These are phyloP conservation scores for Waltiozyma sp. DNA, from an alignment of 1,139 yeast species.

Conservation along the genomic window DNA sequence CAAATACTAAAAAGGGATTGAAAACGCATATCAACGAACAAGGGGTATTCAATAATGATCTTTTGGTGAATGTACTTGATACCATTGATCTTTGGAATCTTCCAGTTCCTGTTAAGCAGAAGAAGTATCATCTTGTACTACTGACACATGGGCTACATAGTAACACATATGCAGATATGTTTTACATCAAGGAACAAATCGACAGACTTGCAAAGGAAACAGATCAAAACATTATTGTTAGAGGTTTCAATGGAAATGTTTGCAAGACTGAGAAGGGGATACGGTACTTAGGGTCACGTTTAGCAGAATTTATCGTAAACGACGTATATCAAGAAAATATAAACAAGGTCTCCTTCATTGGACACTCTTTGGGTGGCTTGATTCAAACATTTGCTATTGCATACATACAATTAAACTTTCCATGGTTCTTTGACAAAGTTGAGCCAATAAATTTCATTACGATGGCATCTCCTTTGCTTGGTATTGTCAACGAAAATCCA, in stretches of 20 bases:
- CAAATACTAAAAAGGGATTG: slow-evolving; percentile 36
- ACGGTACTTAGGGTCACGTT: slow-evolving; percentile 70
- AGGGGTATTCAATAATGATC: slow-evolving; percentile 17
- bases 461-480: slow-evolving; percentile 81
- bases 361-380: slow-evolving; percentile 89
- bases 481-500: slow-evolving; percentile 79
- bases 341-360: slow-evolving; percentile 67
- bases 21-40: slow-evolving; percentile 11
- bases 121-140: slow-evolving; percentile 62
- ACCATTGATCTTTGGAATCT: slow-evolving; percentile 69
- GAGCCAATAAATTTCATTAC: slow-evolving; percentile 76
- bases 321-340: slow-evolving; percentile 40
- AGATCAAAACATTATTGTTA: slow-evolving; percentile 58
- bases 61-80: slow-evolving; percentile 41
- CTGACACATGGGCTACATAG: slow-evolving; percentile 91
- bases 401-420: slow-evolving; percentile 58
- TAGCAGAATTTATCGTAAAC: slow-evolving; percentile 66
- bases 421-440: slow-evolving; percentile 56
- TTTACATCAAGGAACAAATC: slow-evolving; percentile 71
- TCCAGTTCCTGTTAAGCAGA: slow-evolving; percentile 33
- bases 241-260: slow-evolving; percentile 76
- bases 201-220: slow-evolving; percentile 37
- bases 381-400: slow-evolving; percentile 89
- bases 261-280: slow-evolving; percentile 89
- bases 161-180: slow-evolving; percentile 81